A percentile compares a stretch with the other conserved stretches of the same genome.
These are phyloP conservation scores for Hymenoscyphus repandus DNA, from an alignment of 2,329 filamentous ascomycete genomes.

Conservation along the genomic window DNA sequence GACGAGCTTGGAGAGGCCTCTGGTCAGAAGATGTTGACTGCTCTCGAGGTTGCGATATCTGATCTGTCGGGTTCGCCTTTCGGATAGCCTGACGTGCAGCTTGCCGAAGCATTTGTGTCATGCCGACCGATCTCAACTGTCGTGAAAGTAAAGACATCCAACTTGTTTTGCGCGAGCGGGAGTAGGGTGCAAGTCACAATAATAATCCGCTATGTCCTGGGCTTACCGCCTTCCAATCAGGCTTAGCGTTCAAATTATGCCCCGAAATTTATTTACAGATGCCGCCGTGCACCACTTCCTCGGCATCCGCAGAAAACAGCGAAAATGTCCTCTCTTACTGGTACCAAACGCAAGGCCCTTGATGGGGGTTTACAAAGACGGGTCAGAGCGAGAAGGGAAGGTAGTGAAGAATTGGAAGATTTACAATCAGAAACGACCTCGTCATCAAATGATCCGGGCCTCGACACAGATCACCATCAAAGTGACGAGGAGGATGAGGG, in stretches of 20 bases:
- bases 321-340: conserved; percentile 18
- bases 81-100: too few relatives aligned
- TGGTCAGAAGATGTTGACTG: too few relatives aligned
- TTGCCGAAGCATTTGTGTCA: too few relatives aligned
- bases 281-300: neutral
- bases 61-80: too few relatives aligned
- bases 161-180: too few relatives aligned
- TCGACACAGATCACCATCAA: conserved; percentile 29
- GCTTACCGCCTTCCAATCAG: neutral
- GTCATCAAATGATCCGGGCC: neutral
- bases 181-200: too few relatives aligned
- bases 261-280: too few relatives aligned
- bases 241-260: neutral
- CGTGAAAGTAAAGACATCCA: too few relatives aligned
- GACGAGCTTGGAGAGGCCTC: too few relatives aligned
- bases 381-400: conserved; percentile 27
- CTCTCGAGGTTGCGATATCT: too few relatives aligned
- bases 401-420: conserved; percentile 29
- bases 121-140: too few relatives aligned
- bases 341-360: conserved; percentile 27
- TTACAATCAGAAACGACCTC: conserved; percentile 23
- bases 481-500: conserved; percentile 27
- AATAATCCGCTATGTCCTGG: too few relatives aligned
- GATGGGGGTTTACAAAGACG: conserved; percentile 25
- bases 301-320: neutral